Conservation (phyloP, 495 filamentous ascomycete species). For the Hypoxylon intermedium region DNA sequence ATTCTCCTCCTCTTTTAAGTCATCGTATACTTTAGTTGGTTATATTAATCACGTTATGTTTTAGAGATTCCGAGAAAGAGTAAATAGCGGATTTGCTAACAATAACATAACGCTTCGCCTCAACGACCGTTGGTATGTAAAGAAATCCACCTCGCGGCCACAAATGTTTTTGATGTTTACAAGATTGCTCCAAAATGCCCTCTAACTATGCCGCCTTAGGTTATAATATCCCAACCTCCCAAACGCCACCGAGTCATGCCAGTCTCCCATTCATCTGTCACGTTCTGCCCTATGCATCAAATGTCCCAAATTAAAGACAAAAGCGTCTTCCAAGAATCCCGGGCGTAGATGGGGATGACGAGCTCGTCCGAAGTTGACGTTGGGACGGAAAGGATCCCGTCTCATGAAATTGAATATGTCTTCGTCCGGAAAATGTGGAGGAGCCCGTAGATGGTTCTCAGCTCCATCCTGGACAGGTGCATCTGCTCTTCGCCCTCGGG, state of each 20-base stretch:
- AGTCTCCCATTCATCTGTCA: not conserved
- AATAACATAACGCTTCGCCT: too few relatives aligned
- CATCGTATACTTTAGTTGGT: too few relatives aligned
- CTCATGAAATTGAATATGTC: constrained; percentile 3
- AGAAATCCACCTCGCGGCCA: too few relatives aligned
- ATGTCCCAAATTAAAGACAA: constrained; percentile 15
- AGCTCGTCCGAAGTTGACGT: not conserved
- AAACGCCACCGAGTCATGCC: not conserved
- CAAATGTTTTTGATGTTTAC: too few relatives aligned
- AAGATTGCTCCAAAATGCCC: too few relatives aligned
- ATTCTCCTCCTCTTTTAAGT: too few relatives aligned
- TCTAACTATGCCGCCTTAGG: too few relatives aligned
- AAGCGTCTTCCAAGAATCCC: constrained; percentile 3
- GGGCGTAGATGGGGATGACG: not conserved
- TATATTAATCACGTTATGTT: too few relatives aligned
- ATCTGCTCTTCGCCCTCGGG: not conserved
- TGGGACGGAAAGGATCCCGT: constrained; percentile 15
- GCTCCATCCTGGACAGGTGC: not conserved
- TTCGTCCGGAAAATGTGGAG: not conserved
- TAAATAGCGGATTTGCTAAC: too few relatives aligned
- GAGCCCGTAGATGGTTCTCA: not conserved
- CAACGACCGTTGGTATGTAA: too few relatives aligned
- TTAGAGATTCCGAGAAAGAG: too few relatives aligned
- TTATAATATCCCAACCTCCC: too few relatives aligned
- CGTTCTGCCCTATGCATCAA: constrained; percentile 10